Evolutionary conservation across 139 green algal species (phyloP).

Genomic region (Chlorella sp.): DNA sequence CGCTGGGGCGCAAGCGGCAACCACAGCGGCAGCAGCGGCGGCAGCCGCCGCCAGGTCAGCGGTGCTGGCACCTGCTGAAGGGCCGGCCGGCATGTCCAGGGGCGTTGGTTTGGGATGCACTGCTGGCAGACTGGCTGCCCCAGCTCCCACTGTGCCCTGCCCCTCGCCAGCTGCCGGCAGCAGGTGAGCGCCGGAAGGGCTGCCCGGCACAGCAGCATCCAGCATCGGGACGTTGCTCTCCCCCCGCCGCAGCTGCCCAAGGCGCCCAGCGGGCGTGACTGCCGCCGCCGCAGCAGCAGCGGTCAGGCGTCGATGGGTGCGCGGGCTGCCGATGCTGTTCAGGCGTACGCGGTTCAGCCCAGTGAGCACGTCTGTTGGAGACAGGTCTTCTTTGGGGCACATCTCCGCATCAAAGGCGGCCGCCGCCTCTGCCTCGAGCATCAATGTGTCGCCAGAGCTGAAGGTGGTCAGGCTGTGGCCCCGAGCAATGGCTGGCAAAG

Average conservation of each 20-base stretch:
- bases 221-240: conserved; percentile 18
- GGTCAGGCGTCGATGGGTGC: neutral
- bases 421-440: conserved; percentile 7
- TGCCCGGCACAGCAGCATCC: neutral
- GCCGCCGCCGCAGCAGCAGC: conserved; percentile 1
- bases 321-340: neutral
- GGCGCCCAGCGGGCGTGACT: neutral
- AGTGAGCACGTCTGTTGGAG: neutral
- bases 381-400: neutral
- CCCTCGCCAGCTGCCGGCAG: neutral
- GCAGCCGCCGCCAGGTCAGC: neutral
- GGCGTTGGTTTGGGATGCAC: too few relatives aligned
- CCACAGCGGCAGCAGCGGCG: neutral
- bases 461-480: neutral
- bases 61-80: too few relatives aligned
- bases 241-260: neutral
- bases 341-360: neutral
- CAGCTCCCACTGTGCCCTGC: neutral
- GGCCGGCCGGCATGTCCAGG: too few relatives aligned
- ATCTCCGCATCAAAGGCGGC: neutral
- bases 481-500: too few relatives aligned
- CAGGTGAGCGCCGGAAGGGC: neutral
- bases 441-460: neutral
- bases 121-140: neutral
- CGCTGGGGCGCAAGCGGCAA: too few relatives aligned